Conservation (phyloP, 1,284 basidiomycete species). For the Cryptococcus floricola region DNA sequence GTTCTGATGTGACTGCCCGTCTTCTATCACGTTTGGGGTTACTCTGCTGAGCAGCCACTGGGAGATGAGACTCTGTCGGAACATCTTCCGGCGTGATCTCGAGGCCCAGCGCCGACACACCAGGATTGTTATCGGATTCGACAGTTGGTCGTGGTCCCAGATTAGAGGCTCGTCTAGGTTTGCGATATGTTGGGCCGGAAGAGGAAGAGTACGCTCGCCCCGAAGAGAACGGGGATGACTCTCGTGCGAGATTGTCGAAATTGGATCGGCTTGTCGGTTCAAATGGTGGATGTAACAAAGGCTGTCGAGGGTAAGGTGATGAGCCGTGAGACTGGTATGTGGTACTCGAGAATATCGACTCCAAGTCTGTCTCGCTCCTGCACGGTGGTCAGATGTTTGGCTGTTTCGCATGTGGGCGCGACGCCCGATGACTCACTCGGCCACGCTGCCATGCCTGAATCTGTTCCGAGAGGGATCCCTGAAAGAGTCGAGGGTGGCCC, state of each 20-base stretch:
- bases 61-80: background rate
- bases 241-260: constrained; percentile 3
- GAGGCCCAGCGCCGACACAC: background rate
- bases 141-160: too few species aligned
- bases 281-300: background rate
- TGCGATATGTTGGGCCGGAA: background rate
- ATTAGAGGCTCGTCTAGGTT: too few species aligned
- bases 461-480: background rate
- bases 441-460: constrained; percentile 4
- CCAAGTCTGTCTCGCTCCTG: constrained; percentile 33
- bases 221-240: background rate
- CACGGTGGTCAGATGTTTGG: background rate
- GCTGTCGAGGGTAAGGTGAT: constrained; percentile 5
- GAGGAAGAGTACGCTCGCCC: background rate
- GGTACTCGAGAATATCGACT: constrained; percentile 29
- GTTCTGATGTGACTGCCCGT: constrained; percentile 9
- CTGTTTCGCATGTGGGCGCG: background rate
- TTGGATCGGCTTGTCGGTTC: background rate
- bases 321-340: constrained; percentile 23
- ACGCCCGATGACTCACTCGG: constrained; percentile 3
- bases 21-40: constrained; percentile 6
- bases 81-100: background rate
- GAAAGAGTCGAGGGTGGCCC: constrained; percentile 3
- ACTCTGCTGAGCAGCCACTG: too few species aligned
- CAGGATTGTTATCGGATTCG: too few species aligned